Base-by-base conservation (phyloP, 164 flowering plant species). In the Sextonia rubra region DNA sequence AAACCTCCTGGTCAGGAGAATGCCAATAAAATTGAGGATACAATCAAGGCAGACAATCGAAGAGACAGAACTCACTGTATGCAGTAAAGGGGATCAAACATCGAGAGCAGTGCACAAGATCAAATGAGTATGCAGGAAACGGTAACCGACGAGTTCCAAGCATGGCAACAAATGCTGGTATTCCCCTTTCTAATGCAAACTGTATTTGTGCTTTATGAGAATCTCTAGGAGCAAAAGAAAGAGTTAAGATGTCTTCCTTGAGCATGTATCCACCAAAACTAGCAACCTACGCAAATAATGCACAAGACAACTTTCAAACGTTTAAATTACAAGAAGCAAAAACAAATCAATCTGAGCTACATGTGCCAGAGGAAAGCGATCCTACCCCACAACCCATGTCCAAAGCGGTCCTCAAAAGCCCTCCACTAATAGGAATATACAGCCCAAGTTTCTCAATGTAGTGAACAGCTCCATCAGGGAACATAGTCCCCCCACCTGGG, bases 401-500 rank as follows among this genome's bases (percentile, higher is more conserved):
- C 79, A 96, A 93, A 68, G 97, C 99, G 24, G 99, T 96, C 82
- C 99, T 88, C 76, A 96, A 68, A 73, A 76, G 77, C 64, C 97
- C 91, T 30, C 87, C 92, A 69, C 79, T 76, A 1, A 90, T 79
- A 47, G 97, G 99, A 71, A 96, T 92, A 79, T 90, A 88, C 74
- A 89, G 94, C 49, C 84, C 82, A 64, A 96, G 97, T 80, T 91
- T 93, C 69, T 93, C 91, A 67, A 96, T 91, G 76, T 96, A 96
- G 52, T 82, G 87, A 47, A 80, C 82, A 20, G 98, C 99, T 72
- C 99, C 99, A 77, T 91, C 98, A 11, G 97, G 97, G 64, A 93
- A 96, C 99, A 96, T 96, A 22, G 99, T 96, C n/a, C 99, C 99
- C 72, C 99, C 99, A 71, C 98, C 99, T 37, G 99, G 98, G 82